phyloP scores from a whole-genome alignment of 148 eudicot genomes.

The Vaccinium corymbosum region DNA sequence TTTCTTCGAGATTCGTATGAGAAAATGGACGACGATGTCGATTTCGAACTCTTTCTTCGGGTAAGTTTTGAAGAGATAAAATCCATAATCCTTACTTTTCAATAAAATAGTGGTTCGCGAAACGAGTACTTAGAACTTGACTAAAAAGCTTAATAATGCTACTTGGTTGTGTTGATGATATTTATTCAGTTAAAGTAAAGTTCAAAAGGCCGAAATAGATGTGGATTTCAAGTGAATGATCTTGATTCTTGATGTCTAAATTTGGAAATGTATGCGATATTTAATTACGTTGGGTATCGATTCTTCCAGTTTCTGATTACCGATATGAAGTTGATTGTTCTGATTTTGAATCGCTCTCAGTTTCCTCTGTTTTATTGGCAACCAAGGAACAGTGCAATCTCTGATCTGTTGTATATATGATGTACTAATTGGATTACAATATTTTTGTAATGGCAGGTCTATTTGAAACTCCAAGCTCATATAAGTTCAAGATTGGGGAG shows the following conservation, averaged over 20 bases:
- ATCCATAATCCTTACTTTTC: no score
- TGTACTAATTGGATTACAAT: background rate
- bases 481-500: constrained; percentile 69
- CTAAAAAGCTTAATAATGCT: background rate
- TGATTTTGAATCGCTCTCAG: background rate
- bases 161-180: background rate
- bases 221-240: background rate
- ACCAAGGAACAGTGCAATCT: constrained; percentile 1
- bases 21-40: constrained; percentile 65
- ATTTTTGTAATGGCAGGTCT: constrained; percentile 51
- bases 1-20: constrained; percentile 61
- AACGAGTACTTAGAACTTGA: no score
- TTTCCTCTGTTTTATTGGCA: background rate
- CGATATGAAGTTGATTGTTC: background rate
- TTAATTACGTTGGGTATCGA: background rate
- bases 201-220: background rate
- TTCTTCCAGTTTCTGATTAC: background rate
- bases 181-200: background rate
- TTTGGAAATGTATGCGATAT: background rate
- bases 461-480: constrained; percentile 78
- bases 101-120: no score
- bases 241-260: background rate
- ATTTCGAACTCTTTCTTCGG: constrained; percentile 93
- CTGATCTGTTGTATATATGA: background rate
- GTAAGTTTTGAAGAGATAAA: constrained; percentile 30